Evolutionary conservation across 140 eudicot species (phyloP), one percentile per base, ranked within the genome.

Genomic region (Bidens hawaiensis): DNA sequence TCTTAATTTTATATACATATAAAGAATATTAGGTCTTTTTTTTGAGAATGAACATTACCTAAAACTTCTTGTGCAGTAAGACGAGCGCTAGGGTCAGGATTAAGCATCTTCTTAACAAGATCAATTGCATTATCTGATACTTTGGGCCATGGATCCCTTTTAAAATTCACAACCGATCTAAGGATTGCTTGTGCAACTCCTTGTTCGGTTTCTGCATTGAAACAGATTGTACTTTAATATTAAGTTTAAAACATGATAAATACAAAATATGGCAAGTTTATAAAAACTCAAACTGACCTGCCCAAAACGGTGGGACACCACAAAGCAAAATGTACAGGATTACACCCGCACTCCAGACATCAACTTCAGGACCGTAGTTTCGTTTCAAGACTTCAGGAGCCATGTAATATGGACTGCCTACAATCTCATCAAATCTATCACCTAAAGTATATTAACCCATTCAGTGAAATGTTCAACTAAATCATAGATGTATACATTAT

Each of bases 251-350:
- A 13, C 50, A 26, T 3, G 7, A 22, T 58, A 19, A 23, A 23
- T 23, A 65, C 51, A 28, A 9, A 19, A 52, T 40, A 28, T 41
- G 60, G 17, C 1, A 22, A 34, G 23, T 27, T 70, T 0, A 43
- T 17, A 13, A 46, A 7, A 45, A 23, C n/a, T 28, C 24, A 34
- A 27, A 79, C 75, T 38, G 45, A 79, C 85, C 85, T 13, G 85
- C 85, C 85, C 85, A 79, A 75, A 79, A 79, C 9, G 85, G 85
- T 13, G 85, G 85, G 64, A 71, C 78, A 14, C 85, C 85, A 38
- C 85, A 79, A 62, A 79, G 85, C 68, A 79, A 71, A 30, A 79
- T 79, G 67, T 79, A 79, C 2, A 79, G 60, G 33, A 79, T 79
- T 0, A 79, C 85, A 17, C 85, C 85, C 2, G 81, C 85, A 38